A percentile compares a stretch with the other conserved stretches of the same genome.
Evolutionary conservation across 2,329 filamentous ascomycete genomes (phyloP).

Genomic region (Chaetomiaceae sp.): DNA sequence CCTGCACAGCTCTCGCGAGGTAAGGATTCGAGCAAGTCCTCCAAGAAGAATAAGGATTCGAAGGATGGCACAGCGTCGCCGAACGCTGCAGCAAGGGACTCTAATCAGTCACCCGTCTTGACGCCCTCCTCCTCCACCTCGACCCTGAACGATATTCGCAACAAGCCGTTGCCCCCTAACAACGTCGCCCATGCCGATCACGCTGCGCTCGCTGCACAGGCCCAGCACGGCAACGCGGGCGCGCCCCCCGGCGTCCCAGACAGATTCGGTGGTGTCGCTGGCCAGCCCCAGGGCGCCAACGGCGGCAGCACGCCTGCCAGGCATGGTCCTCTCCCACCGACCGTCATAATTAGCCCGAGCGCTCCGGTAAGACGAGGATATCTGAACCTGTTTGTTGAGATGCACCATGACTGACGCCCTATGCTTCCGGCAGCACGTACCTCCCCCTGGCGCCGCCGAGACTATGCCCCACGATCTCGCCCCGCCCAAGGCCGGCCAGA

Average conservation of each 20-base stretch:
- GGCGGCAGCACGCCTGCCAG: conserved; percentile 59
- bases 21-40: conserved; percentile 81
- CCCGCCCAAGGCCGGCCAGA: conserved; percentile 85
- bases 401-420: conserved; percentile 21
- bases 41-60: conserved; percentile 66
- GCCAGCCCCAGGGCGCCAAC: conserved; percentile 41
- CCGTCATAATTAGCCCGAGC: conserved; percentile 91
- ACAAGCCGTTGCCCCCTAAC: conserved; percentile 67
- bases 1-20: conserved; percentile 74
- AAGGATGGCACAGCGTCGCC: conserved; percentile 79
- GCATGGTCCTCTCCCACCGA: conserved; percentile 66
- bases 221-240: conserved; percentile 31
- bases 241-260: conserved; percentile 34
- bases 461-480: conserved; percentile 97
- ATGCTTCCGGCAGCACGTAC: conserved; percentile 68
- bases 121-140: conserved; percentile 90
- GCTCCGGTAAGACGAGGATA: conserved; percentile 63
- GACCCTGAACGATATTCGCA: conserved; percentile 77
- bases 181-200: conserved; percentile 44
- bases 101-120: conserved; percentile 56
- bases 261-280: conserved; percentile 33
- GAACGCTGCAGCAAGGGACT: conserved; percentile 53
- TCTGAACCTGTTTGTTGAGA: neutral
- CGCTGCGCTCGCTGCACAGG: conserved; percentile 34
- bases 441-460: conserved; percentile 87